Percentiles rank a stretch among this genome's conserved stretches.
Conservation (phyloP, 371 early-diverging fungal genomes). For the Coemansia sp. region DNA sequence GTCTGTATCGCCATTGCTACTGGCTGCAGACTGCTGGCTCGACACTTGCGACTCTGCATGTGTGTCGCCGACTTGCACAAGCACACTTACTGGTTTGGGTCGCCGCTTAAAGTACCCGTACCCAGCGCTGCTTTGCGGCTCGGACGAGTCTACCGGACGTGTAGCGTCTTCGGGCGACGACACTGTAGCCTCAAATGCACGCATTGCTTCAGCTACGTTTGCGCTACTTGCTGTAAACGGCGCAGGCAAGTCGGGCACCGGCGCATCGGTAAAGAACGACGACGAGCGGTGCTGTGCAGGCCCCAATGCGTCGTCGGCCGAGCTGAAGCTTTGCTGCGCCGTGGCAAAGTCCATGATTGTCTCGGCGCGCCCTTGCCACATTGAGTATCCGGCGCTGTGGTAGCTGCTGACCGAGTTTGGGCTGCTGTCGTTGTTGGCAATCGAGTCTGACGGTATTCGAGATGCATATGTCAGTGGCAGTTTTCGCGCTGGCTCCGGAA, state of each 20-base stretch:
- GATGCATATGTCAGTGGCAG: not conserved
- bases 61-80: slow-evolving; percentile 41
- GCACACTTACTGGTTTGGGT: slow-evolving; percentile 35
- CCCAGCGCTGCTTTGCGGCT: not conserved
- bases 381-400: slow-evolving; percentile 46
- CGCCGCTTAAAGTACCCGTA: slow-evolving; percentile 11
- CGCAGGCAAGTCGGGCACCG: slow-evolving; percentile 17
- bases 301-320: slow-evolving; percentile 26
- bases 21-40: slow-evolving; percentile 8
- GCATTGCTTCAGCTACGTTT: slow-evolving; percentile 13
- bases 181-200: slow-evolving; percentile 10
- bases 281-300: slow-evolving; percentile 4
- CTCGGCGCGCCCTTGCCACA: slow-evolving; percentile 44
- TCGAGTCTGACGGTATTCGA: slow-evolving; percentile 13
- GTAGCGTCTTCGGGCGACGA: not conserved
- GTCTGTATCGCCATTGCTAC: not conserved
- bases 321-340: slow-evolving; percentile 48
- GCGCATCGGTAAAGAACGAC: slow-evolving; percentile 18
- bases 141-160: not conserved
- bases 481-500: slow-evolving; percentile 1
- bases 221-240: slow-evolving; percentile 6
- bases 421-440: slow-evolving; percentile 33
- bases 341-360: slow-evolving; percentile 49
- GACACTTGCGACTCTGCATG: not conserved
- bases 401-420: slow-evolving; percentile 47